A percentile compares a stretch with the other conserved stretches of the same genome.
Conservation (phyloP, 139 green algal genomes). For the Trebouxia sp. region DNA sequence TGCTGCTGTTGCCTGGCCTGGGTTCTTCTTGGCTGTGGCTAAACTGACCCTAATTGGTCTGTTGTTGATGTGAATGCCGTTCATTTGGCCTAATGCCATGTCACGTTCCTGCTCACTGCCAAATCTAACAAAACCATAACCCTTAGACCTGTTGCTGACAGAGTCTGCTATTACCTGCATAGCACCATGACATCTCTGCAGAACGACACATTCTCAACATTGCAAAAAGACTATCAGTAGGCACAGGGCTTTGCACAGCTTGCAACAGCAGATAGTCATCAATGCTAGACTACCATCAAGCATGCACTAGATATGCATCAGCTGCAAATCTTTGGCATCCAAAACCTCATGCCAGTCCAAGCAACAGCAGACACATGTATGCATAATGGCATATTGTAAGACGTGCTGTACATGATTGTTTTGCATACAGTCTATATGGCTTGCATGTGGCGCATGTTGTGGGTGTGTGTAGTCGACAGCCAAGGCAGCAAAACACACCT, state of each 20-base stretch:
- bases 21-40: conserved; percentile 70
- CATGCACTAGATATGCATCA: too few relatives aligned
- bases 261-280: too few relatives aligned
- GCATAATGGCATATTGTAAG: too few relatives aligned
- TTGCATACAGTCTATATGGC: too few relatives aligned
- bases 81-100: conserved; percentile 84
- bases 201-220: too few relatives aligned
- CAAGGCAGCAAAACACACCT: conserved; percentile 44
- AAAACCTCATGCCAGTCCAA: too few relatives aligned
- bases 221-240: neutral
- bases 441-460: too few relatives aligned
- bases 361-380: too few relatives aligned
- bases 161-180: conserved; percentile 90
- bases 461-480: neutral
- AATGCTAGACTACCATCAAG: too few relatives aligned
- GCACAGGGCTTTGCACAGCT: neutral
- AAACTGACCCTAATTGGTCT: conserved; percentile 77
- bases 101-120: conserved; percentile 81
- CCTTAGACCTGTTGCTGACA: conserved; percentile 81
- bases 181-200: too few relatives aligned
- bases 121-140: conserved; percentile 97
- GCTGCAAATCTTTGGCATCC: too few relatives aligned
- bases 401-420: too few relatives aligned
- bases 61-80: conserved; percentile 69
- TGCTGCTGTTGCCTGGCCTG: neutral